Conservation (phyloP, 2,329 filamentous ascomycete genomes). For the Fusarium tricinctum region DNA sequence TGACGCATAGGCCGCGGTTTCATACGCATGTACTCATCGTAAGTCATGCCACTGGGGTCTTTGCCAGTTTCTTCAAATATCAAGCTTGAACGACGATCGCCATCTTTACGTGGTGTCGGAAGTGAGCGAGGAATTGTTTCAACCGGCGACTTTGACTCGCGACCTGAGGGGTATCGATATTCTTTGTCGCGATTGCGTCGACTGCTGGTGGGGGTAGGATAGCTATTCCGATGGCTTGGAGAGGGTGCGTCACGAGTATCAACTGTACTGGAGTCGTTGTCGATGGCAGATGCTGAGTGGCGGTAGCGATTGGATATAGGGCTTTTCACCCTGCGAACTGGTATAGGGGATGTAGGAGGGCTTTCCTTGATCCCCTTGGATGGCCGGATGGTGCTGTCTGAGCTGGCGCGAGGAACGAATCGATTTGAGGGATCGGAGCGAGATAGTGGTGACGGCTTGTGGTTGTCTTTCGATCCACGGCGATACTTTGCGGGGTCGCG, state of each 20-base stretch:
- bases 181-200: conserved; percentile 48
- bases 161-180: conserved; percentile 50
- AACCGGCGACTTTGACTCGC: conserved; percentile 28
- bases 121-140: conserved; percentile 40
- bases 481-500: conserved; percentile 33
- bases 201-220: conserved; percentile 26
- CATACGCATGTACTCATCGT: conserved; percentile 44
- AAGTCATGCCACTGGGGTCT: conserved; percentile 37
- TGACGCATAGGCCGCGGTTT: conserved; percentile 38
- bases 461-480: conserved; percentile 35
- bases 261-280: conserved; percentile 12
- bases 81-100: conserved; percentile 36
- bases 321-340: conserved; percentile 38
- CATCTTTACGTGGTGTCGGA: conserved; percentile 18
- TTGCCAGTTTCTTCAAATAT: conserved; percentile 34
- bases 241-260: conserved; percentile 38
- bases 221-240: conserved; percentile 17
- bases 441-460: conserved; percentile 34
- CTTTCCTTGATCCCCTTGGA: conserved; percentile 25
- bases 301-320: conserved; percentile 44
- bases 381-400: conserved; percentile 36
- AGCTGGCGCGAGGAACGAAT: conserved; percentile 31
- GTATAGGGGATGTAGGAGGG: conserved; percentile 21
- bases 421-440: conserved; percentile 36
- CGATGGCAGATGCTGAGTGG: conserved; percentile 34